phyloP scores from a whole-genome alignment of 768 basidiomycete species.

The Hypsizygus marmoreus region DNA sequence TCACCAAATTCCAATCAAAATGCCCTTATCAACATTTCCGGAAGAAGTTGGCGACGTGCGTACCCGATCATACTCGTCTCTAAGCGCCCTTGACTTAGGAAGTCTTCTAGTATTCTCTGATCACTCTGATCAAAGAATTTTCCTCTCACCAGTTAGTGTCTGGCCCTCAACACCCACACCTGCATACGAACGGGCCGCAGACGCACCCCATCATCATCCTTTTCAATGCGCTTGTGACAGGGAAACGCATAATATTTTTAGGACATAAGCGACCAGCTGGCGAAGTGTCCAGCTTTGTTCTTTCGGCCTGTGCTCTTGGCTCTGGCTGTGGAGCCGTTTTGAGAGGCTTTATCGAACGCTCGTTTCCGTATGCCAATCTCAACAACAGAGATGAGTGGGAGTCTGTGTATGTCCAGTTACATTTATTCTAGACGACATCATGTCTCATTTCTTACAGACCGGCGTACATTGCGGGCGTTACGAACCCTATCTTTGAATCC shows the following conservation, averaged over 20 bases:
- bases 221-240: constrained; percentile 94
- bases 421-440: constrained; percentile 1
- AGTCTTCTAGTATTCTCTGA: constrained; percentile 78
- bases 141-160: constrained; percentile 54
- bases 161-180: constrained; percentile 85
- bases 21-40: constrained; percentile 86
- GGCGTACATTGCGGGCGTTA: constrained; percentile 95
- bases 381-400: constrained; percentile 89
- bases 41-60: constrained; percentile 96
- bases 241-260: constrained; percentile 95
- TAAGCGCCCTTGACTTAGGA: background rate
- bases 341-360: constrained; percentile 85
- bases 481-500: constrained; percentile 94
- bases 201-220: constrained; percentile 95
- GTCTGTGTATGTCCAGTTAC: constrained; percentile 61
- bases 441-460: constrained; percentile 47
- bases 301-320: constrained; percentile 91
- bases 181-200: constrained; percentile 87
- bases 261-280: constrained; percentile 89
- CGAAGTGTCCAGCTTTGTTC: constrained; percentile 86
- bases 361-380: constrained; percentile 95
- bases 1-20: constrained; percentile 83
- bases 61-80: constrained; percentile 12
- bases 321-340: constrained; percentile 87
- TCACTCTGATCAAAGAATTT: constrained; percentile 87